Base-by-base conservation (phyloP, 2,329 filamentous ascomycete genomes). In the Tolypocladium ophioglossoides region DNA sequence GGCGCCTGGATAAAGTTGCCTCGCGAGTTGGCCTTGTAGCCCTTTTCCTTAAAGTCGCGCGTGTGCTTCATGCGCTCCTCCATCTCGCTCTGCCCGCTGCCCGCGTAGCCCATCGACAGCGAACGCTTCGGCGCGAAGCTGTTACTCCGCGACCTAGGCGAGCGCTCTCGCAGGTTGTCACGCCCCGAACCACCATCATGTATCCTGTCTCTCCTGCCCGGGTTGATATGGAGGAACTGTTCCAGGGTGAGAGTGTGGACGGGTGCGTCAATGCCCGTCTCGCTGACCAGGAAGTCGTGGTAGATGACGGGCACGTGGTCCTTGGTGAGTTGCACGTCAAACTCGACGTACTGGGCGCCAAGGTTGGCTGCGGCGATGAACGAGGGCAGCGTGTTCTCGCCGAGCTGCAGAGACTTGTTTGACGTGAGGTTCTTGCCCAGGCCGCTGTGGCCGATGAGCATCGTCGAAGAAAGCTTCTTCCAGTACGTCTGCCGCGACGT, bases 231-330 rank as follows among this genome's bases (percentile, higher is more conserved):
- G 22, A 97, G 78, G 66, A 97, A 97, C 76, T 96, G 94, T 65
- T 99, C 92, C 4, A 97, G 74, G 0, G 94, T 99, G 59, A 99
- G 76, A 0, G 90, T 95, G 67, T 99, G 94, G 2, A 99, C 92
- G 0, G 94, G 94, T 0, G 94, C 94, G 66, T 99, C 94, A 53
- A 96, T 94, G 11, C 95, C 94, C 0, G 94, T 97, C 72, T 99
- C 94, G 66, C 91, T 96, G 68, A 99, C 94, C 16, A 97, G 78
- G 65, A 99, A 99, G 69, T 99, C 94, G 67, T 99, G 94, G 67
- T 99, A 99, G 64, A 99, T 96, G 59, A 99, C 92, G 0, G 94
- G 94, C 1, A 99, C 91, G 63, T 95, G 91, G 66, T 99, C 94
- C 66, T 99, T 99, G n/a, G 94, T 99, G 40, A 99, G 76, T 68